A percentile compares a stretch with the other conserved stretches of the same genome.
Evolutionary conservation across 1,284 basidiomycete species (phyloP).

Genomic region (Ustilago nuda): DNA sequence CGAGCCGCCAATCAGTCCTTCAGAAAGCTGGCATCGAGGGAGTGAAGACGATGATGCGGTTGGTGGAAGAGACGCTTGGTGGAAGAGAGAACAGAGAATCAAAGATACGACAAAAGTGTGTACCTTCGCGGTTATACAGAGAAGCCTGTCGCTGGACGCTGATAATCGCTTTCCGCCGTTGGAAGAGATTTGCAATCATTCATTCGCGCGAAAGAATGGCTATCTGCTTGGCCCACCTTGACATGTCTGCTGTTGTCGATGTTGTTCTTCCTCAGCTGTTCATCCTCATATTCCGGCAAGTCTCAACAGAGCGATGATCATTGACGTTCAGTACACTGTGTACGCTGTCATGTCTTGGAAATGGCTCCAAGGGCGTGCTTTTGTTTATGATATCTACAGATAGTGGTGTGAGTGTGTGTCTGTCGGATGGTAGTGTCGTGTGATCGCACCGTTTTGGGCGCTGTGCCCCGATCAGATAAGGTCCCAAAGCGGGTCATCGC

Average conservation of each 20-base stretch:
- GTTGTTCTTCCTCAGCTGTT: background rate
- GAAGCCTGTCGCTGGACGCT: constrained; percentile 8
- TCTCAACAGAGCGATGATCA: background rate
- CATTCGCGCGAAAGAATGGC: constrained; percentile 13
- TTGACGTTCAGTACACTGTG: background rate
- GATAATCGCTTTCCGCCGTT: constrained; percentile 20
- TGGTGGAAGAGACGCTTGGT: background rate
- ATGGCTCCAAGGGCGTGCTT: background rate
- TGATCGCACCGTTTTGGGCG: background rate
- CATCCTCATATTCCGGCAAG: background rate
- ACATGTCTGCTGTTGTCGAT: background rate
- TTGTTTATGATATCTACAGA: constrained; percentile 16
- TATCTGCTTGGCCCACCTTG: background rate
- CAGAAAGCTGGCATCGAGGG: background rate
- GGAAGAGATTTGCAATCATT: background rate
- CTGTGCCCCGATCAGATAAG: constrained; percentile 30
- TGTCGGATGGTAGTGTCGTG: constrained; percentile 9
- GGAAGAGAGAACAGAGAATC: background rate
- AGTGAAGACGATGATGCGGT: background rate
- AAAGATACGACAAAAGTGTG: constrained; percentile 23
- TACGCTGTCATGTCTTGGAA: background rate
- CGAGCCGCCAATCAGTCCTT: background rate
- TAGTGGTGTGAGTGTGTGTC: constrained; percentile 1
- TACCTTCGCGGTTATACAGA: constrained; percentile 32
- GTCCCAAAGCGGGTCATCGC: constrained; percentile 50